Base-by-base conservation (phyloP, 768 basidiomycete species). In the Scleroderma bovista region DNA sequence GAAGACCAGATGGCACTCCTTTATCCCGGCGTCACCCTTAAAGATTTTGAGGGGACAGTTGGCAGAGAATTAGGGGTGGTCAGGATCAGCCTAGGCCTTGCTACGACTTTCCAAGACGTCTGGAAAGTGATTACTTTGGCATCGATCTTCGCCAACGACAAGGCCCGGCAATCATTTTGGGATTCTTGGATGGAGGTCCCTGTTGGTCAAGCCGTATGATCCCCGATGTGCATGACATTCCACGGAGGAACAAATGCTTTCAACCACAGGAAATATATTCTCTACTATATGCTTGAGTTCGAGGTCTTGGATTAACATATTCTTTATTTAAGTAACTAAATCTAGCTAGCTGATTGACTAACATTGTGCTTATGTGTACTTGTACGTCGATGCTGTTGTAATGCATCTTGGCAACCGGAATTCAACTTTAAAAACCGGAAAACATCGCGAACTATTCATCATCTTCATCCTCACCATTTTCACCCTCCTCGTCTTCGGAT, bases 401-500 rank as follows among this genome's bases (percentile, higher is more conserved):
- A n/a, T n/a, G n/a, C n/a, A n/a, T n/a, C n/a, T n/a, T n/a, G n/a
- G n/a, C n/a, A n/a, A n/a, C n/a, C n/a, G n/a, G n/a, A n/a, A n/a
- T n/a, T n/a, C n/a, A n/a, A n/a, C n/a, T n/a, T 29, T 29, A 29
- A 29, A 29, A 4, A 29, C 26, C 26, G 26, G 26, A 29, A 29
- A 36, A 36, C 6, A n/a, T 36, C 34, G 41, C 15, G 4, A 2
- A 29, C 15, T 43, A 23, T 26, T 34, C 23, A 12, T 64, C 64
- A 4, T 59, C 67, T 0, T 65, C 69, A 0, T 69, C 78, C 0
- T 72, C 79, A 1, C 76, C 77, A 0, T 77, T 80, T 0, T 70
- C 69, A 0, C 80, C 92, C 0, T 69, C 90, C 50, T 93, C 96
- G 51, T 93, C 94, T 59, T 97, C 95, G 1, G 90, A 93, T 2